These are phyloP conservation scores for Lepiota brunneoincarnata DNA, from an alignment of 768 basidiomycete genomes.

Conservation along the genomic window DNA sequence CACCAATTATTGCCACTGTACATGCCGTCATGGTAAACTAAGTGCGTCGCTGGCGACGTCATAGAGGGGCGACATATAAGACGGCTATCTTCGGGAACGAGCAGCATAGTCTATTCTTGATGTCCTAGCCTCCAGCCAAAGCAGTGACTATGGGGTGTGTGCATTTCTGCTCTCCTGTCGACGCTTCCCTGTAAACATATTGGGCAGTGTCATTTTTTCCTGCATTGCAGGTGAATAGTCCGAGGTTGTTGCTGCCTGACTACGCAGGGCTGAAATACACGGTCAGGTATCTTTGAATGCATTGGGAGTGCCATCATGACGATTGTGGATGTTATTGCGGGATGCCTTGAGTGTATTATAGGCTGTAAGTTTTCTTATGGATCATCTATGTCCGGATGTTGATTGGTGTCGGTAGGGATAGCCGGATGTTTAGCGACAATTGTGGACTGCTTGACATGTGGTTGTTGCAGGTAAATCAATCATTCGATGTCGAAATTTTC, in stretches of 20 bases:
- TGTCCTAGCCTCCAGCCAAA: background rate
- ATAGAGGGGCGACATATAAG: too few species aligned
- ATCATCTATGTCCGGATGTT: background rate
- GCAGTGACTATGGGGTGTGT: conserved; percentile 2
- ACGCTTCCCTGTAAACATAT: background rate
- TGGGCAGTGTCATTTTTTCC: conserved; percentile 20
- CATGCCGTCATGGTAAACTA: too few species aligned
- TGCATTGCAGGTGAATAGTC: conserved; percentile 30
- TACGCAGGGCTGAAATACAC: background rate
- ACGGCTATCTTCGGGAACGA: too few species aligned
- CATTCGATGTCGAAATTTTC: conserved; percentile 7
- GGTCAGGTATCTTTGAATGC: conserved; percentile 37
- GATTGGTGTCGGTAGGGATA: conserved; percentile 29
- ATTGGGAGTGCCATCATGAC: conserved; percentile 41
- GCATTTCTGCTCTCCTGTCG: background rate
- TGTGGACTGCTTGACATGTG: conserved; percentile 42
- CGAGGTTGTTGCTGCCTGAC: background rate
- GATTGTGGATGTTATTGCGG: conserved; percentile 35
- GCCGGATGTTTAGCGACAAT: conserved; percentile 36
- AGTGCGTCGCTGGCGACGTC: too few species aligned
- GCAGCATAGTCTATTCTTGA: too few species aligned
- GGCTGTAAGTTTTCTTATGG: conserved; percentile 28
- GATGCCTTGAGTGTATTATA: conserved; percentile 46
- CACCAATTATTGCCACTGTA: too few species aligned
- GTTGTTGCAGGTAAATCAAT: conserved; percentile 36